These are phyloP conservation scores for Ambrosiella cleistominuta DNA, from an alignment of 2,329 filamentous ascomycete species.

Conservation along the genomic window DNA sequence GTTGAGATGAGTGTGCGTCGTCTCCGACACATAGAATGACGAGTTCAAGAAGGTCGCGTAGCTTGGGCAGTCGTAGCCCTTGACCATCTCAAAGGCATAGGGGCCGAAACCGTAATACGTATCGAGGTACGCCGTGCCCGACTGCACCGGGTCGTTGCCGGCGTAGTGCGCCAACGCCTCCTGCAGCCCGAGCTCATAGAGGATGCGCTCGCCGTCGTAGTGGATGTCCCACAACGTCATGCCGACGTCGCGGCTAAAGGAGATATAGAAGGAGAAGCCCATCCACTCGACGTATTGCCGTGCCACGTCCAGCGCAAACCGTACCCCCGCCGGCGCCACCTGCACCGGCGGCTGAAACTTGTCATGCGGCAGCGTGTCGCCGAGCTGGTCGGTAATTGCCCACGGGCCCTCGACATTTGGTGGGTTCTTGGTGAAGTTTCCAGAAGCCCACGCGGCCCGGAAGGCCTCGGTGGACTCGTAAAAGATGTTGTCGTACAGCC, in stretches of 20 bases:
- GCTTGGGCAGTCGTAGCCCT: constrained; percentile 26
- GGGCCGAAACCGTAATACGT: constrained; percentile 23
- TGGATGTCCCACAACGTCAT: constrained; percentile 31
- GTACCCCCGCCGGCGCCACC: constrained; percentile 23
- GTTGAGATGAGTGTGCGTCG: constrained; percentile 18
- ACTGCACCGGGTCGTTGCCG: constrained; percentile 27
- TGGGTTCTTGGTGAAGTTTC: constrained; percentile 21
- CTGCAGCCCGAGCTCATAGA: constrained; percentile 35
- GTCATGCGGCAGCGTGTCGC: constrained; percentile 20
- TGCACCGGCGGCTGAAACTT: constrained; percentile 22
- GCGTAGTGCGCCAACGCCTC: constrained; percentile 36
- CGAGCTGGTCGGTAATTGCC: constrained; percentile 21
- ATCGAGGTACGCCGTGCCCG: constrained; percentile 27
- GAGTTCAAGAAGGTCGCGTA: constrained; percentile 22
- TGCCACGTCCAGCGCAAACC: constrained; percentile 26
- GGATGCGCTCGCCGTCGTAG: constrained; percentile 31
- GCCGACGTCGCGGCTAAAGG: constrained; percentile 26
- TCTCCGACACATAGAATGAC: constrained; percentile 19
- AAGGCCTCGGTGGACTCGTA: constrained; percentile 21
- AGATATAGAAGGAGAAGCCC: constrained; percentile 34
- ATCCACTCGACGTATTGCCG: constrained; percentile 33
- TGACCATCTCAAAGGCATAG: constrained; percentile 22
- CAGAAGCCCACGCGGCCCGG: constrained; percentile 22
- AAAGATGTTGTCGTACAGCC: constrained; percentile 25
- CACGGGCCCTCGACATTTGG: constrained; percentile 21